phyloP scores from a whole-genome alignment of 768 basidiomycete genomes.

The Phlegmacium glaucopus region DNA sequence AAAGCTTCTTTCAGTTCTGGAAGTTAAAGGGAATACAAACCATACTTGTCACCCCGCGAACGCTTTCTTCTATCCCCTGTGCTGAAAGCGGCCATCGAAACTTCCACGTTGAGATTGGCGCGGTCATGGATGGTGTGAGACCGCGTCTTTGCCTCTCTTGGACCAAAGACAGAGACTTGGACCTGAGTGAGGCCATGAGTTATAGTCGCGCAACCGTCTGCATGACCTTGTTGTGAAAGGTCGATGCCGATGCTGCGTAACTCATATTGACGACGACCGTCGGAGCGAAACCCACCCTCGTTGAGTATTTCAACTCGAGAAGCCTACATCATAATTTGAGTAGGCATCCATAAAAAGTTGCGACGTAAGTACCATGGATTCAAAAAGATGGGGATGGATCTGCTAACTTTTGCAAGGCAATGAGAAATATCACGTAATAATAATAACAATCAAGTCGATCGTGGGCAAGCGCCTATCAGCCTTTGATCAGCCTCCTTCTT shows the following conservation, averaged over 20 bases:
- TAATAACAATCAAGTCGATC: too few relatives aligned
- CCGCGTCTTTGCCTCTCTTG: constrained; percentile 81
- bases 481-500: constrained; percentile 4
- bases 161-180: constrained; percentile 85
- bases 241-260: constrained; percentile 79
- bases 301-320: constrained; percentile 75
- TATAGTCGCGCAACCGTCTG: constrained; percentile 84
- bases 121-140: constrained; percentile 83
- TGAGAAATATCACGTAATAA: constrained; percentile 12
- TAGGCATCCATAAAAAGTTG: neutral
- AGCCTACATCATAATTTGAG: constrained; percentile 25
- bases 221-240: constrained; percentile 67
- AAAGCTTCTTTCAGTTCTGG: constrained; percentile 3
- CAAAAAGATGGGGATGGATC: constrained; percentile 6
- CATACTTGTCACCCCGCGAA: constrained; percentile 84
- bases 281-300: constrained; percentile 85
- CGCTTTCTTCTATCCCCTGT: constrained; percentile 76
- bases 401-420: constrained; percentile 6
- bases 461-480: constrained; percentile 5
- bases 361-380: constrained; percentile 18
- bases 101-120: constrained; percentile 86
- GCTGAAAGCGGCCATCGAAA: constrained; percentile 84
- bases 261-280: constrained; percentile 91
- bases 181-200: constrained; percentile 91
- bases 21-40: constrained; percentile 11